These are phyloP conservation scores for Xerophyta viscosa DNA, from an alignment of 106 monocot species.

Conservation along the genomic window DNA sequence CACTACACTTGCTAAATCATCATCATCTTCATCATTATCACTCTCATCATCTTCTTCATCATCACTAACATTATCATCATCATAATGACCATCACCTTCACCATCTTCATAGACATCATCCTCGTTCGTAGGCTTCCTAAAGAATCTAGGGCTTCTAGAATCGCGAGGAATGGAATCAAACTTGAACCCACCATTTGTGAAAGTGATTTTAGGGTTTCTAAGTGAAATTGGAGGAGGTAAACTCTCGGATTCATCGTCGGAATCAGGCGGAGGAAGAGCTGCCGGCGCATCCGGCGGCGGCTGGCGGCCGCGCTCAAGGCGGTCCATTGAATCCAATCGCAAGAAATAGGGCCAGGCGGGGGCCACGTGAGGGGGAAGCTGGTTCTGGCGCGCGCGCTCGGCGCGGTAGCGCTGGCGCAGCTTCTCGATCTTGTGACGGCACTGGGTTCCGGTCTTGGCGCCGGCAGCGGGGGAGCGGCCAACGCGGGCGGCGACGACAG, in stretches of 20 bases:
- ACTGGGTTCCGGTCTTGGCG: conserved; percentile 10
- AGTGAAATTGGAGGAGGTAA: too few species aligned
- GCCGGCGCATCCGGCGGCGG: too few species aligned
- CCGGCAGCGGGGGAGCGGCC: not conserved
- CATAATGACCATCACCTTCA: not conserved
- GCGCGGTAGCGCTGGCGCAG: conserved; percentile 11
- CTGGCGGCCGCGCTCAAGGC: conserved; percentile 10
- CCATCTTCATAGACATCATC: not conserved
- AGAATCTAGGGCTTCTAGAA: conserved; percentile 7
- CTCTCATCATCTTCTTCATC: too few species aligned
- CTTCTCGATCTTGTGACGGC: conserved; percentile 14
- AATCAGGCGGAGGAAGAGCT: not conserved
- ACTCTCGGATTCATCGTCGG: conserved; percentile 6
- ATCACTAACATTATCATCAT: not conserved
- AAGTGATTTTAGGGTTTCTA: not conserved
- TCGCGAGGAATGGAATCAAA: not conserved
- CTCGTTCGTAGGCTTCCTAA: not conserved
- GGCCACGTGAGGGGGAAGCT: not conserved
- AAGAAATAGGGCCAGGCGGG: conserved; percentile 14
- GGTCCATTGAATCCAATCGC: conserved; percentile 15
- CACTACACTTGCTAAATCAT: conserved; percentile 1
- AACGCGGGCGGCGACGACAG: not conserved
- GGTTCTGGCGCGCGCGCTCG: conserved; percentile 9
- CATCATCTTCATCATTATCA: not conserved
- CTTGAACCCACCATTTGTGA: not conserved